phyloP scores from a whole-genome alignment of 371 early-diverging fungal genomes.

The Cokeromyces recurvatus region DNA sequence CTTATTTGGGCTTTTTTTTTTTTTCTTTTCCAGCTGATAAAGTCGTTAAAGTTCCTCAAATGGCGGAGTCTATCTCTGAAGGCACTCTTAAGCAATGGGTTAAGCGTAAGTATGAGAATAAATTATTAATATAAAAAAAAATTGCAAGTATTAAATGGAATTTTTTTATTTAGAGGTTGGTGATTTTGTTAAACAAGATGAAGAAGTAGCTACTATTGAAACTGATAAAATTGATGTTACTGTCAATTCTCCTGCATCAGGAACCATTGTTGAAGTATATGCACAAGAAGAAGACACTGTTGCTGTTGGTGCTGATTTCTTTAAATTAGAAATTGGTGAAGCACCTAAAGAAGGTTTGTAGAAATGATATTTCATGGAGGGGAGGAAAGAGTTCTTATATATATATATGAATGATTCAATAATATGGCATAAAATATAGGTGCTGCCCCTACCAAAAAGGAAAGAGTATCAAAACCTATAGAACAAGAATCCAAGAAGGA shows the following conservation, averaged over 20 bases:
- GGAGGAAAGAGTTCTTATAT: background rate
- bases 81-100: conserved; percentile 94
- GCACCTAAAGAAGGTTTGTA: conserved; percentile 59
- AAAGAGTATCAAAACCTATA: conserved; percentile 37
- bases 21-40: conserved; percentile 51
- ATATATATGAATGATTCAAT: background rate
- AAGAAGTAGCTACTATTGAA: conserved; percentile 94
- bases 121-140: background rate
- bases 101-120: conserved; percentile 68
- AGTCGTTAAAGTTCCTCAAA: conserved; percentile 88
- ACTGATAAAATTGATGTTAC: conserved; percentile 98
- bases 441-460: conserved; percentile 40
- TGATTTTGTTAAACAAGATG: conserved; percentile 91
- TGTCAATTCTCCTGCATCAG: conserved; percentile 92
- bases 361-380: no score
- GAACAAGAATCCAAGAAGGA: conserved; percentile 29
- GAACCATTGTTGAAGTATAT: conserved; percentile 79
- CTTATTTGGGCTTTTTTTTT: no score
- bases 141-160: no score
- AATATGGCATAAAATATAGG: conserved; percentile 17
- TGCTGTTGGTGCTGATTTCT: conserved; percentile 89
- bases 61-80: conserved; percentile 98
- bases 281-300: conserved; percentile 93
- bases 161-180: conserved; percentile 76
- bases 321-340: conserved; percentile 82